Conservation (phyloP, 768 basidiomycete species). For the Podaxis sp. region DNA sequence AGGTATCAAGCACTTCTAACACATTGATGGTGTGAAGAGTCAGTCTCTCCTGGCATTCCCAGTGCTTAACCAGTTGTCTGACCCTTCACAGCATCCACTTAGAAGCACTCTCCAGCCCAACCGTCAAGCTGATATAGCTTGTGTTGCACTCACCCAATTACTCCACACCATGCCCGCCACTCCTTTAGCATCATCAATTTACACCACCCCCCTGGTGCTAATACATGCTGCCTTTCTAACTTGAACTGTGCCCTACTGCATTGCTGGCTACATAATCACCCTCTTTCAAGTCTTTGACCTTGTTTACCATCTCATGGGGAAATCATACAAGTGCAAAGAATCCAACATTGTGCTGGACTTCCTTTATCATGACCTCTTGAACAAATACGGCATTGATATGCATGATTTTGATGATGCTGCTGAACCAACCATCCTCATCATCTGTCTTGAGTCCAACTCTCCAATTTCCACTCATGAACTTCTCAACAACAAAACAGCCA, state of each 20-base stretch:
- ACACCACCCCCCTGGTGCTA: not conserved
- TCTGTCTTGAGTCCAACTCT: conserved; percentile 5
- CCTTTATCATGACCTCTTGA: conserved; percentile 5
- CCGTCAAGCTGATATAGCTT: not conserved
- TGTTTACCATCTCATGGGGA: conserved; percentile 10
- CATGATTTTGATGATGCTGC: conserved; percentile 9
- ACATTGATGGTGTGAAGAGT: too few relatives aligned
- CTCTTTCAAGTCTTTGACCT: conserved; percentile 1
- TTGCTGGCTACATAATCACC: conserved; percentile 12
- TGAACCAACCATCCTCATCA: conserved; percentile 12
- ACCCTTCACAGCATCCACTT: not conserved
- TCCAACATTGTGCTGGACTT: not conserved
- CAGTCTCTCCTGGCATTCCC: not conserved
- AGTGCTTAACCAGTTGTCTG: not conserved
- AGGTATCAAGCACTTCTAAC: not conserved
- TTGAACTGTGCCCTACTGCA: conserved; percentile 8
- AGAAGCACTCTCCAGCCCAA: not conserved
- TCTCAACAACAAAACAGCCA: not conserved
- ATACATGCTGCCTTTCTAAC: not conserved
- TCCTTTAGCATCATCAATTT: not conserved
- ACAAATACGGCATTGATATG: conserved; percentile 10
- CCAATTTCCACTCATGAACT: conserved; percentile 1
- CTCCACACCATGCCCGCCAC: not conserved
- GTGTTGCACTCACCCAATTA: not conserved
- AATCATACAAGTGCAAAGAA: conserved; percentile 10